Conservation (phyloP, 1,284 basidiomycete species). For the Peniophora sp. region DNA sequence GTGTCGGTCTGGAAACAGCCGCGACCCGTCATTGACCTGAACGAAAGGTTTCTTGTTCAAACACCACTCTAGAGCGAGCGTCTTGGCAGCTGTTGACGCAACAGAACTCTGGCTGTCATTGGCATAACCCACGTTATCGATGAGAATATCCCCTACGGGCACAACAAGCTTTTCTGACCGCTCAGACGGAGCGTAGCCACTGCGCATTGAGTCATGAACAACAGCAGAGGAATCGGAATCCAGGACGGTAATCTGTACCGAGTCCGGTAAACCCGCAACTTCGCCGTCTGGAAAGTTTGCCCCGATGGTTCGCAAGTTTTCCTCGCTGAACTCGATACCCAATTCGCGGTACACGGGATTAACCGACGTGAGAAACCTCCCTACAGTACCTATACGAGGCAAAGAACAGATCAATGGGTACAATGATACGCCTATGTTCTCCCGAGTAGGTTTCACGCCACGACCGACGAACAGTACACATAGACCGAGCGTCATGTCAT, state of each 20-base stretch:
- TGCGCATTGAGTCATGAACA: background rate
- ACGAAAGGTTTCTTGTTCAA: background rate
- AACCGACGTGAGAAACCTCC: background rate
- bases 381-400: background rate
- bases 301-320: background rate
- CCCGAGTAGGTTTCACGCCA: background rate
- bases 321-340: background rate
- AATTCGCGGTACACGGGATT: background rate
- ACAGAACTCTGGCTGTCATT: background rate
- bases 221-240: background rate
- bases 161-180: background rate
- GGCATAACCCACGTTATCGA: background rate
- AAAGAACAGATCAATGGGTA: background rate
- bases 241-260: background rate
- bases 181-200: background rate
- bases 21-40: background rate
- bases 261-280: background rate
- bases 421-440: background rate
- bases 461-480: background rate
- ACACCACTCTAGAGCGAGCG: conserved; percentile 2
- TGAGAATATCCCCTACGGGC: background rate
- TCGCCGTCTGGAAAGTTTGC: background rate
- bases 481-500: background rate
- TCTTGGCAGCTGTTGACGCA: background rate
- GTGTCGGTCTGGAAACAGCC: conserved; percentile 2